These are phyloP conservation scores for Apiospora rasikravindrae DNA, from an alignment of 2,329 filamentous ascomycete species.

Conservation along the genomic window DNA sequence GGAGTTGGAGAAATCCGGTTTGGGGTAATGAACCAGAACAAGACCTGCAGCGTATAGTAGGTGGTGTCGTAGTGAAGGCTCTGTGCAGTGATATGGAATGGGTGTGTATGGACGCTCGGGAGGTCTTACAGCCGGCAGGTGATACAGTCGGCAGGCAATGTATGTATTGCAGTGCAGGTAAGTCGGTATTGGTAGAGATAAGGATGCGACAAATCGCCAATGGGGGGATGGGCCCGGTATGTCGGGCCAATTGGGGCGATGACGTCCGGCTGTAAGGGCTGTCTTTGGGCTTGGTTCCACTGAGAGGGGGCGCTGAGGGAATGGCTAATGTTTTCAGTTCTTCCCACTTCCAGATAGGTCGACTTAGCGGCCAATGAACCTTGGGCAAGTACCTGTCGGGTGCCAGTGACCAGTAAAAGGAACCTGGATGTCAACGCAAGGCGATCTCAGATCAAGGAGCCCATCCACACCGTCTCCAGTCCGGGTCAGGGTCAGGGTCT, in stretches of 20 bases:
- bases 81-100: background rate
- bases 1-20: background rate
- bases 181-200: background rate
- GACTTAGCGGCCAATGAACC: background rate
- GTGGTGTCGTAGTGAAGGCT: too few relatives aligned
- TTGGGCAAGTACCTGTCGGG: background rate
- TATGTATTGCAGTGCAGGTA: background rate
- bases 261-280: background rate
- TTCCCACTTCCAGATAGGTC: background rate
- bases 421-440: background rate
- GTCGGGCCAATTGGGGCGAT: conserved; percentile 9
- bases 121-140: background rate
- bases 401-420: background rate
- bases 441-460: background rate
- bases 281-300: background rate
- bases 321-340: background rate
- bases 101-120: background rate
- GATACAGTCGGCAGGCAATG: background rate
- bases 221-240: background rate
- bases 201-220: background rate
- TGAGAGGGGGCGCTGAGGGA: background rate
- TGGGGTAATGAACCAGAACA: background rate
- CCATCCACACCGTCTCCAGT: background rate
- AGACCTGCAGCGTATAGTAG: background rate
- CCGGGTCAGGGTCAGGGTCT: background rate